These are phyloP conservation scores for Cenchrus purpureus DNA, from an alignment of 176 grass and related monocot species.

Conservation along the genomic window DNA sequence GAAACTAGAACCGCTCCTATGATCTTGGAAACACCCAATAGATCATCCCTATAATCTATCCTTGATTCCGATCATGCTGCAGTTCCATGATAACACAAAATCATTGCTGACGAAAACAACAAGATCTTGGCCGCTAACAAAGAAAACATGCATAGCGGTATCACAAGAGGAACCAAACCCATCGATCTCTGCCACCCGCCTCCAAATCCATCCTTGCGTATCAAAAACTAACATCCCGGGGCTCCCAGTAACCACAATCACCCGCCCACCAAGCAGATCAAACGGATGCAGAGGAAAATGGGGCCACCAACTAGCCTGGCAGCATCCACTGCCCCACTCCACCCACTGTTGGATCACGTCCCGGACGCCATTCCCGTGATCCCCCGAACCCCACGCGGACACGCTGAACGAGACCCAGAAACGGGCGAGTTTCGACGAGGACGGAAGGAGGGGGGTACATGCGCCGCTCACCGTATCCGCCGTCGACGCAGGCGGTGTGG, in stretches of 20 bases:
- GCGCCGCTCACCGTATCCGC: conserved; percentile 56
- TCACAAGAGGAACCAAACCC: neutral
- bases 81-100: neutral
- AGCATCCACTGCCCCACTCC: neutral
- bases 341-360: conserved; percentile 41
- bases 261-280: conserved; percentile 28
- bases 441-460: neutral
- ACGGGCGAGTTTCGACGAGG: neutral
- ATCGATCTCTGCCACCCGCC: conserved; percentile 28
- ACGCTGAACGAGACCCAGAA: neutral
- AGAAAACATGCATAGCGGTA: neutral
- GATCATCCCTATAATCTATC: neutral
- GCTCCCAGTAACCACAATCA: neutral
- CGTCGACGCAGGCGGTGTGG: conserved; percentile 82
- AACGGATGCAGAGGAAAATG: neutral
- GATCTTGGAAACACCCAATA: neutral
- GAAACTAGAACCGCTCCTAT: conserved; percentile 6
- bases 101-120: neutral
- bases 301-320: neutral
- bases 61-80: neutral
- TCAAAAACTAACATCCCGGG: no score
- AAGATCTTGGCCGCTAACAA: conserved; percentile 15
- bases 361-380: conserved; percentile 27
- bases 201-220: conserved; percentile 28
- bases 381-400: neutral